A percentile compares a stretch with the other conserved stretches of the same genome.
phyloP scores from a whole-genome alignment of 2,329 filamentous ascomycete genomes.

The Colletotrichum salicis region DNA sequence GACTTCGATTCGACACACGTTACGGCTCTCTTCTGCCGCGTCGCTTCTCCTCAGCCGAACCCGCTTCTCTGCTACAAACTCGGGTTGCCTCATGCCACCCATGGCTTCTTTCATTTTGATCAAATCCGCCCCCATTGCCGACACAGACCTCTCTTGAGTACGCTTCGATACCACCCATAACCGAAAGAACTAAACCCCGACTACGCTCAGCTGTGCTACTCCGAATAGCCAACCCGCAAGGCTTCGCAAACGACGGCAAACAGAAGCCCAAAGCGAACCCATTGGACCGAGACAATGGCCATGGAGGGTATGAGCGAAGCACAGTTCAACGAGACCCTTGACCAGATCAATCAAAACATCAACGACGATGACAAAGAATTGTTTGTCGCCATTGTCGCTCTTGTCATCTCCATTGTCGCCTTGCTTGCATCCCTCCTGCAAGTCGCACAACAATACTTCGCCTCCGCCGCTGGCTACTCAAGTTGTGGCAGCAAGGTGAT shows the following conservation, averaged over 20 bases:
- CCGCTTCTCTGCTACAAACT: constrained; percentile 13
- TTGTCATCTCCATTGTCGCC: constrained; percentile 59
- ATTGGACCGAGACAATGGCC: background rate
- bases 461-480: constrained; percentile 60
- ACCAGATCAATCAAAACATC: constrained; percentile 26
- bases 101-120: constrained; percentile 15
- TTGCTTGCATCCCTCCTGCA: constrained; percentile 57
- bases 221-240: background rate
- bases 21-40: background rate
- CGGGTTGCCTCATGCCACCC: constrained; percentile 11
- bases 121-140: background rate
- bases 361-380: constrained; percentile 44
- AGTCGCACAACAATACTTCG: constrained; percentile 61
- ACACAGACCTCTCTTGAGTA: background rate
- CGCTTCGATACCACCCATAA: background rate
- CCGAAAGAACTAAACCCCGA: background rate
- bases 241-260: background rate
- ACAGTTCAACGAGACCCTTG: constrained; percentile 15
- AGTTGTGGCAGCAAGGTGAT: constrained; percentile 60
- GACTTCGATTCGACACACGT: background rate
- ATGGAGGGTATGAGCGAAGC: constrained; percentile 27
- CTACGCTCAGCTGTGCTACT: background rate
- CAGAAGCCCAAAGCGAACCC: background rate
- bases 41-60: background rate
- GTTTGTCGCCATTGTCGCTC: constrained; percentile 54